A percentile compares a stretch with the other conserved stretches of the same genome.
These are phyloP conservation scores for Dactylonectria macrodidyma DNA, from an alignment of 2,329 filamentous ascomycete genomes.

Conservation along the genomic window DNA sequence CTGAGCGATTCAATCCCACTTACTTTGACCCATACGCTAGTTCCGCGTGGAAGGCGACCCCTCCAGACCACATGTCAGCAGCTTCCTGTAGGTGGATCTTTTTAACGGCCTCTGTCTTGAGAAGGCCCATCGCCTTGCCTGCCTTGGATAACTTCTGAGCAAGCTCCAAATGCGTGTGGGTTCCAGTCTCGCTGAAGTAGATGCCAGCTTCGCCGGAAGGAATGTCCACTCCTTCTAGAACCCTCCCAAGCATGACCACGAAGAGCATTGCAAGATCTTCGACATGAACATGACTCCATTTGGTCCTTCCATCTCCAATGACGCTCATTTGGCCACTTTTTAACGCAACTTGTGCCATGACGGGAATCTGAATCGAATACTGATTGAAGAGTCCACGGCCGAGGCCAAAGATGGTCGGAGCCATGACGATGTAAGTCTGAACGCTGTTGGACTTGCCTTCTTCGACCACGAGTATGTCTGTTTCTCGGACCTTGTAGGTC, in stretches of 20 bases:
- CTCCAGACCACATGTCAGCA: neutral
- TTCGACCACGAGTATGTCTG: conserved; percentile 2
- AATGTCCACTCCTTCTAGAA: neutral
- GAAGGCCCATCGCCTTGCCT: neutral
- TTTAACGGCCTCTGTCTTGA: neutral
- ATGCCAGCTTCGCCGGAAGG: neutral
- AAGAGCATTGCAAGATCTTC: conserved; percentile 2
- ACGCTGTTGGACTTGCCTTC: neutral
- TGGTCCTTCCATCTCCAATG: neutral
- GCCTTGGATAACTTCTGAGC: neutral
- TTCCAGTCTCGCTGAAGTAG: conserved; percentile 11
- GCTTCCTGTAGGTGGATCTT: neutral
- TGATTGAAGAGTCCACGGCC: conserved; percentile 2
- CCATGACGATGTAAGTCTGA: conserved; percentile 3
- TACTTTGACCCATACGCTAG: neutral
- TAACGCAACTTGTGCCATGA: neutral
- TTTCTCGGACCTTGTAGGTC: neutral
- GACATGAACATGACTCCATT: neutral
- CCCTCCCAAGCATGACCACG: neutral
- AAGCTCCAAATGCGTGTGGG: neutral
- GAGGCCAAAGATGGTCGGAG: conserved; percentile 5
- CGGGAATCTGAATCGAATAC: conserved; percentile 4
- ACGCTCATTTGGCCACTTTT: neutral
- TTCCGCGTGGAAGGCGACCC: neutral
- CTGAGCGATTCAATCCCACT: neutral